Conservation (phyloP, 495 filamentous ascomycete species). For the Penicillium dipodomyicola region DNA sequence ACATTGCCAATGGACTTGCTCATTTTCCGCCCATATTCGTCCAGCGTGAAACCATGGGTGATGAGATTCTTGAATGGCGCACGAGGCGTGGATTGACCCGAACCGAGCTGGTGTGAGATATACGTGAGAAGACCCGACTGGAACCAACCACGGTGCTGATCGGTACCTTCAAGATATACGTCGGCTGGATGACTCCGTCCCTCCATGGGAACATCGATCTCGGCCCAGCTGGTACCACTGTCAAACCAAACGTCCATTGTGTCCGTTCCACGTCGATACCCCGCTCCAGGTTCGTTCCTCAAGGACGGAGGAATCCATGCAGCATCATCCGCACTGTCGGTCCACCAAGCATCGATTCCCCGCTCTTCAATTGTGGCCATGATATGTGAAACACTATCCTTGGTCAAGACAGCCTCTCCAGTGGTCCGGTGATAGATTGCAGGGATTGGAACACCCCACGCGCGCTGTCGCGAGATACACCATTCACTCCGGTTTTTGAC, state of each 20-base stretch:
- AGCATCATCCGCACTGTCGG: conserved; percentile 66
- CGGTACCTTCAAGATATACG: conserved; percentile 88
- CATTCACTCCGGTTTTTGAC: conserved; percentile 86
- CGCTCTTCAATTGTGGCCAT: conserved; percentile 71
- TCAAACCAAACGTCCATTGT: conserved; percentile 99
- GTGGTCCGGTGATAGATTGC: conserved; percentile 71
- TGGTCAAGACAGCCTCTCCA: conserved; percentile 70
- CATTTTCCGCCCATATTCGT: conserved; percentile 91
- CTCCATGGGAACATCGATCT: conserved; percentile 37
- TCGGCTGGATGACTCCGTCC: conserved; percentile 63
- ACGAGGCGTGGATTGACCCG: conserved; percentile 33
- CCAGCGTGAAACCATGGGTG: conserved; percentile 93
- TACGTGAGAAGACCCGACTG: conserved; percentile 96
- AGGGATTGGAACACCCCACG: conserved; percentile 96
- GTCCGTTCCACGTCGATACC: conserved; percentile 77
- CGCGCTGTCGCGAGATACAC: conserved; percentile 97
- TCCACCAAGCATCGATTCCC: conserved; percentile 93
- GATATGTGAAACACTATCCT: conserved; percentile 79
- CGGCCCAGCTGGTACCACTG: conserved; percentile 92
- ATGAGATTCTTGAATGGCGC: conserved; percentile 82
- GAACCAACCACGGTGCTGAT: conserved; percentile 98
- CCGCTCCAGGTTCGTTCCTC: conserved; percentile 29
- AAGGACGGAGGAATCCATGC: conserved; percentile 69
- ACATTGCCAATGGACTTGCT: conserved; percentile 96
- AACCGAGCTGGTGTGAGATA: conserved; percentile 58